Evolutionary conservation across 2,329 filamentous ascomycete species (phyloP).

Genomic region (Penicillium thymicola): DNA sequence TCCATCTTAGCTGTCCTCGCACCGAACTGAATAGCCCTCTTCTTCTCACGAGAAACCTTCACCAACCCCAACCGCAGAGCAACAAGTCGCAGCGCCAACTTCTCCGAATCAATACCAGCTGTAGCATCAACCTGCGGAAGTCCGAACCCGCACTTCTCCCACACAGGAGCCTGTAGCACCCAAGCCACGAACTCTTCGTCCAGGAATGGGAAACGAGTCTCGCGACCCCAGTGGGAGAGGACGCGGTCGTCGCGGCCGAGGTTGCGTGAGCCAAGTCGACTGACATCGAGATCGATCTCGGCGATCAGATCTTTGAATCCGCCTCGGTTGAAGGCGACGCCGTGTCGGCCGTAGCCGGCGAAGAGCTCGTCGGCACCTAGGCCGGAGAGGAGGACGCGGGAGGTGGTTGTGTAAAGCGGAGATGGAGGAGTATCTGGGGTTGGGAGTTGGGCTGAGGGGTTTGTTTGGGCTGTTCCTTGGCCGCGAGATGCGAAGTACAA

Average conservation of each 20-base stretch:
- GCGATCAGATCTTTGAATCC: conserved; percentile 71
- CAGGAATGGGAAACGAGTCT: conserved; percentile 85
- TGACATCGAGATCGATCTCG: conserved; percentile 81
- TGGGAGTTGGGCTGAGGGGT: conserved; percentile 26
- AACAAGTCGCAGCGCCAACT: conserved; percentile 74
- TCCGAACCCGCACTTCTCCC: conserved; percentile 87
- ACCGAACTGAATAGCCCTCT: conserved; percentile 85
- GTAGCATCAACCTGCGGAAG: conserved; percentile 34
- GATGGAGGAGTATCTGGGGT: not conserved
- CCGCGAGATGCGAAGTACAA: conserved; percentile 93
- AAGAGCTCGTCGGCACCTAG: conserved; percentile 96
- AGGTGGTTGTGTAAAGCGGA: conserved; percentile 61
- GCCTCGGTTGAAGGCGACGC: conserved; percentile 66
- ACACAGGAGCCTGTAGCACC: conserved; percentile 70
- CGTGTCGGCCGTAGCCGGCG: conserved; percentile 84
- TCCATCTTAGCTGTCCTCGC: conserved; percentile 82
- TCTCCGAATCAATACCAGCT: conserved; percentile 59
- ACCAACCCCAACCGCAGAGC: conserved; percentile 71
- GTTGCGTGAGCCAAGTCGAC: conserved; percentile 86
- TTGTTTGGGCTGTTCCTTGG: conserved; percentile 46
- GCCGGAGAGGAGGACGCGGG: conserved; percentile 83
- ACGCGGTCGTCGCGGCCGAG: conserved; percentile 90
- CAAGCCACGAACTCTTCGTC: conserved; percentile 84
- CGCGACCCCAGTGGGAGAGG: conserved; percentile 82
- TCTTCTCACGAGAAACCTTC: conserved; percentile 78